Base-by-base conservation (phyloP, 2,329 filamentous ascomycete species). In the Ceratocystis papillata region DNA sequence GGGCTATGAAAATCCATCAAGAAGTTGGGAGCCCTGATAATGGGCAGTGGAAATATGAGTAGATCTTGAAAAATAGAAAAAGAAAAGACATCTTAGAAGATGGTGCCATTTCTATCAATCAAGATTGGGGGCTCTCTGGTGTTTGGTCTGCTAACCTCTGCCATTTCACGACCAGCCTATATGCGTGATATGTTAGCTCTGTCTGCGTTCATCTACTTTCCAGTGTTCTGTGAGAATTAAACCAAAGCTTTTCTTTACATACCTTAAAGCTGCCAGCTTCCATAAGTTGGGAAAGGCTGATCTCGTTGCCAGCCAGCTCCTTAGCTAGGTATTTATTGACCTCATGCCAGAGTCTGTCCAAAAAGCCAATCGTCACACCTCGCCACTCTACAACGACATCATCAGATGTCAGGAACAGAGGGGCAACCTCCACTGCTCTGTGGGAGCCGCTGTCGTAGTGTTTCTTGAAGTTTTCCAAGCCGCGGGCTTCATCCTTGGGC, bases 251-350 rank as follows among this genome's bases (percentile, higher is more conserved):
- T 41, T 41, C 37, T 41, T 41, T 5, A 15, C 37, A 41, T 76
- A 94, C 92, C 88, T 97, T 97, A 93, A 94, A 99, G 73, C 90
- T 96, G 63, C 94, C 94, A 15, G 93, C 94, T 76, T 97, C 94
- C 20, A 99, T 80, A 78, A 99, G 85, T 75, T 99, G 94, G 5
- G 92, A 86, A 70, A 97, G 76, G 50, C 80, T 89, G 74, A 99
- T 77, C 70, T 93, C 85, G 46, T 83, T 78, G 2, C 88, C 90
- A 6, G 79, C 81, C 50, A 96, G 76, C 65, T 84, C 81, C 1
- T 72, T 73, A 66, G 83, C 84, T 61, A 96, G 77, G 50, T 79
- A 76, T 74, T 89, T 90, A 70, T 81, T 79, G 45, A 85, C 79
- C 62, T 81, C 79, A 1, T 69, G 70, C 65, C 79, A 79, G 48